These are phyloP conservation scores for Aphanomyces cochlioides DNA, from an alignment of 352 stramenopile genomes.

Conservation along the genomic window DNA sequence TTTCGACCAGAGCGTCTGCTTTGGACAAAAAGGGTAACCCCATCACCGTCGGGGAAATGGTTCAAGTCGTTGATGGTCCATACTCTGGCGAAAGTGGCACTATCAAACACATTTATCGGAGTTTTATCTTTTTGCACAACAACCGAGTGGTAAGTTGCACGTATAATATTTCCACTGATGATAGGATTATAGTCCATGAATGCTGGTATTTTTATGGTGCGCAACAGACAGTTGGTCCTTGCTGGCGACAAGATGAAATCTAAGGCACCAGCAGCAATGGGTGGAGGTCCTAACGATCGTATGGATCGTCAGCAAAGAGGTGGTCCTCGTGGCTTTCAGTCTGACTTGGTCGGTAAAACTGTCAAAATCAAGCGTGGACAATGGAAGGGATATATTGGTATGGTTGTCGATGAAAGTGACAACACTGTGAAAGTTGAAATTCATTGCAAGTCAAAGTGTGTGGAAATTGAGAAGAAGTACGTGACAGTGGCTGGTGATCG, in stretches of 20 bases:
- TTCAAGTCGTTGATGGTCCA: conserved; percentile 82
- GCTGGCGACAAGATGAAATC: conserved; percentile 68
- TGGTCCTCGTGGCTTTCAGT: conserved; percentile 35
- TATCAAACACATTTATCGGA: conserved; percentile 88
- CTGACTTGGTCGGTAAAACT: conserved; percentile 81
- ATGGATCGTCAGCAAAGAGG: conserved; percentile 42
- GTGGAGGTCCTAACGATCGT: conserved; percentile 35
- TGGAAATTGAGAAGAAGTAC: conserved; percentile 80
- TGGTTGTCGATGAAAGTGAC: conserved; percentile 85
- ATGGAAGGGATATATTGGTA: conserved; percentile 91
- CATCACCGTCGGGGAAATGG: conserved; percentile 86
- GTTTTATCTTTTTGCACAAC: conserved; percentile 88
- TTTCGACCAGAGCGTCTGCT: conserved; percentile 73
- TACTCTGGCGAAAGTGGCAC: conserved; percentile 83
- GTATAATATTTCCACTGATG: too few relatives aligned
- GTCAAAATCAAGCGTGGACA: conserved; percentile 89
- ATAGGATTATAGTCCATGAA: conserved; percentile 50
- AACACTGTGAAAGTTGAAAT: conserved; percentile 91
- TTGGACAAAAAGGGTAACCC: conserved; percentile 89
- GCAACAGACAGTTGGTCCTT: conserved; percentile 73
- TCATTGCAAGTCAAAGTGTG: conserved; percentile 84
- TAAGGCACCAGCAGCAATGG: not conserved
- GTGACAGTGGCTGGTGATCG: conserved; percentile 73
- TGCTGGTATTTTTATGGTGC: conserved; percentile 85
- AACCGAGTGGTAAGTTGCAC: conserved; percentile 56